Percentiles rank a stretch among this genome's conserved stretches.
phyloP scores from a whole-genome alignment of 805 yeast species.

The Candida morakotiae region DNA sequence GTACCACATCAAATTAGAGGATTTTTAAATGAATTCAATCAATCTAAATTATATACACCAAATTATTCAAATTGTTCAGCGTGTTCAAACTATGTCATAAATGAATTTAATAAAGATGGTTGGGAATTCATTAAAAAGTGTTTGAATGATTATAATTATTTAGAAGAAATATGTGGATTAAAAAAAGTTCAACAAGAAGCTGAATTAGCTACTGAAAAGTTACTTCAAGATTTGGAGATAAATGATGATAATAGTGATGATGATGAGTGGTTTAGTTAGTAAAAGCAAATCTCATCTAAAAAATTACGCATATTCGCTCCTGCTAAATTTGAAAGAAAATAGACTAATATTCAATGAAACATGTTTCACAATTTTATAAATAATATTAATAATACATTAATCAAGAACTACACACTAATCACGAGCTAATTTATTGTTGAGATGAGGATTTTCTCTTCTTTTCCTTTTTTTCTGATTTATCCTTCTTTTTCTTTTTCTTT shows the following conservation, averaged over 20 bases:
- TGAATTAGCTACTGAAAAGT: conserved; percentile 37
- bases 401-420: not conserved
- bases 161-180: conserved; percentile 80
- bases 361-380: not conserved
- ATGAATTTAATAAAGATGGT: conserved; percentile 47
- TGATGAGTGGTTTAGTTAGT: conserved; percentile 1
- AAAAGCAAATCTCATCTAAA: not conserved
- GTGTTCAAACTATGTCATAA: conserved; percentile 63
- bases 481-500: conserved; percentile 31
- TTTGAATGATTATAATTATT: conserved; percentile 56
- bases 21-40: conserved; percentile 62
- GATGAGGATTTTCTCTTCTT: conserved; percentile 11
- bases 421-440: not conserved
- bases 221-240: conserved; percentile 3
- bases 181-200: conserved; percentile 68
- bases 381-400: conserved; percentile 2
- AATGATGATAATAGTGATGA: conserved; percentile 2
- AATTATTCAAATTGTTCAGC: conserved; percentile 82
- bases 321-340: too few relatives aligned
- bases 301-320: too few relatives aligned
- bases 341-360: too few relatives aligned
- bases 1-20: conserved; percentile 92
- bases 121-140: conserved; percentile 84
- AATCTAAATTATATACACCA: conserved; percentile 63
- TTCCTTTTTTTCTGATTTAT: conserved; percentile 17